Conservation (phyloP, 768 basidiomycete genomes). For the Hericium erinaceus region DNA sequence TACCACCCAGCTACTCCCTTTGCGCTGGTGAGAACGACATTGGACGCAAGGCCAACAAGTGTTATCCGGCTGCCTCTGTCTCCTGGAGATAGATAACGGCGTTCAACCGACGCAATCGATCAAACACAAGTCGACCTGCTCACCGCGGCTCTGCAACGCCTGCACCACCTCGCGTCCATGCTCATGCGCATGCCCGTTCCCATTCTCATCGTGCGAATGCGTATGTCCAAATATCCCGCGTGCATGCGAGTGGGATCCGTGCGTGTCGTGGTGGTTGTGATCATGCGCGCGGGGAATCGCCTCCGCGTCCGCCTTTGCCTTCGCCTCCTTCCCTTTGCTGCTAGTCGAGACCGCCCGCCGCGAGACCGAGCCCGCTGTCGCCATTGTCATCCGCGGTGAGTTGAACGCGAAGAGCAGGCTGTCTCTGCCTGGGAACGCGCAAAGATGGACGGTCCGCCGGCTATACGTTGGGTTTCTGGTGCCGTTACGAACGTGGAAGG, state of each 20-base stretch:
- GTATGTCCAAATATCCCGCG: constrained; percentile 14
- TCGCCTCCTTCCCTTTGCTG: background rate
- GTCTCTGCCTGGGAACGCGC: too few relatives aligned
- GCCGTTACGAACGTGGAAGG: too few relatives aligned
- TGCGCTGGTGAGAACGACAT: constrained; percentile 68
- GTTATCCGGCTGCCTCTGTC: constrained; percentile 82
- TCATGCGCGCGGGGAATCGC: background rate
- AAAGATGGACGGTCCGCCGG: too few relatives aligned
- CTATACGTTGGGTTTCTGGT: too few relatives aligned
- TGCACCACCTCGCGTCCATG: constrained; percentile 10
- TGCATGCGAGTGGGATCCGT: constrained; percentile 3
- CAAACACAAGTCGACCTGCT: background rate
- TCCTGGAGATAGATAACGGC: constrained; percentile 29
- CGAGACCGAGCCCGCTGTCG: background rate
- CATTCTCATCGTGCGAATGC: constrained; percentile 7
- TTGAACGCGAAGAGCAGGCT: too few relatives aligned
- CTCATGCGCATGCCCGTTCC: background rate
- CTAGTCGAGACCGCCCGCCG: background rate
- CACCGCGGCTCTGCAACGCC: constrained; percentile 12
- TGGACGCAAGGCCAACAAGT: constrained; percentile 73
- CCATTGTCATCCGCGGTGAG: background rate
- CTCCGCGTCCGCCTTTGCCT: too few relatives aligned
- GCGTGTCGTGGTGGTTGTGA: background rate
- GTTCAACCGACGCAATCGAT: background rate
- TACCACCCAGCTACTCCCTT: constrained; percentile 88